Percentiles rank a stretch among this genome's conserved stretches.
phyloP scores from a whole-genome alignment of 192 early-diverging fungal species.

The Linnemannia elongata region DNA sequence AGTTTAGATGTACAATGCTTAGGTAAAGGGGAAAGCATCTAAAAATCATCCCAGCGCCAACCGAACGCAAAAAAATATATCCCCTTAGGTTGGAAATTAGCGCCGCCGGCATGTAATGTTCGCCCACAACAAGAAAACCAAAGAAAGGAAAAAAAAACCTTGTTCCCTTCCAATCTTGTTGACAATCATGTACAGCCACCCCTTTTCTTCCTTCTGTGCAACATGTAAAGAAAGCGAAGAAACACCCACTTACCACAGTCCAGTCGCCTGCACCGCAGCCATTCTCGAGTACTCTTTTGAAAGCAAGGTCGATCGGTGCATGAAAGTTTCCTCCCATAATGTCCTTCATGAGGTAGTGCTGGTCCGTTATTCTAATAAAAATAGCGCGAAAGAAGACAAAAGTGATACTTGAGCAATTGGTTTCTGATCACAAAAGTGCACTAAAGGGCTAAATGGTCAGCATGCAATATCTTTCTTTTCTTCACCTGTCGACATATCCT shows the following conservation, averaged over 20 bases:
- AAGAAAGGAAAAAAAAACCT: neutral
- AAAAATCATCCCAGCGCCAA: too few species aligned
- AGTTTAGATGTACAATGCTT: neutral
- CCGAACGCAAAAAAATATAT: neutral
- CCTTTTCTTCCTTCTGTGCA: neutral
- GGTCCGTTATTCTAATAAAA: conserved; percentile 24
- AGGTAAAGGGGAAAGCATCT: neutral
- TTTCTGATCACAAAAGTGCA: neutral
- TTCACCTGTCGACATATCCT: conserved; percentile 45
- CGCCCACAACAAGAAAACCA: neutral
- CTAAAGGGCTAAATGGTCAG: neutral
- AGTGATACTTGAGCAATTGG: neutral
- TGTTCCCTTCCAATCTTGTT: neutral
- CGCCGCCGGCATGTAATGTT: neutral
- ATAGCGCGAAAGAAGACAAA: neutral
- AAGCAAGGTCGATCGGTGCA: conserved; percentile 38
- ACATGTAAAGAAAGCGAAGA: neutral
- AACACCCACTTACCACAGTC: conserved; percentile 35
- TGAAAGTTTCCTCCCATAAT: conserved; percentile 53
- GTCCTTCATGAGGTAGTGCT: conserved; percentile 54
- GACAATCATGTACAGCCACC: neutral
- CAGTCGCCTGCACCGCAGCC: conserved; percentile 49
- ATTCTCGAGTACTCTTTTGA: conserved; percentile 47
- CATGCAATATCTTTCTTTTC: neutral
- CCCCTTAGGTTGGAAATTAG: neutral